Evolutionary conservation across 139 green algal species (phyloP), one percentile per base, ranked within the genome.

Genomic region (Mychonastes homosphaera): DNA sequence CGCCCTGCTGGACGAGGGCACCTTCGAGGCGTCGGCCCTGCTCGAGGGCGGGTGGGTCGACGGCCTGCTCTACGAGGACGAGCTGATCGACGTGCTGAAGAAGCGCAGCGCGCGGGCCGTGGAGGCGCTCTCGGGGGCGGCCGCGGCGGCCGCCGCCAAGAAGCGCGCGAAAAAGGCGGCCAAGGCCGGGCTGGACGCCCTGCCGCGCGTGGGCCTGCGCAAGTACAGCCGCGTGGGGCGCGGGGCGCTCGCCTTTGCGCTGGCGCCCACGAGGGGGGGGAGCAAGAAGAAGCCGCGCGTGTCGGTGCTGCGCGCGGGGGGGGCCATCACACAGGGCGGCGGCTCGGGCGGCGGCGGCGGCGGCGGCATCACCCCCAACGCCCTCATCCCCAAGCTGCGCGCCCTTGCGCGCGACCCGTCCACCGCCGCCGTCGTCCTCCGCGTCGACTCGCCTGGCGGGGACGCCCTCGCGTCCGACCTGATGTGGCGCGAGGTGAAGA

Each of bases 381-480:
- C 9, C n/a, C 54, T 82, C 41, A 76, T 82, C 33, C 70, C 70
- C 18, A 65, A 69, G 60, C 70, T 82, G 30, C 63, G 71, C 1
- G 67, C 70, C 1, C 64, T 82, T 35, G 75, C 75, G 19, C 69
- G 70, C 63, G 60, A 72, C 54, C 74, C 70, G 63, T 36, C 45
- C 19, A 57, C 73, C 23, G 71, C 65, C 19, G 71, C 79, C 2
- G 76, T 96, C 18, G 82, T 96, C 35, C 73, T 98, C 46, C 71
- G 91, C 5, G 75, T 98, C 9, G 89, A 98, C 78, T 81, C 53
- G 30, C 84, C 84, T 8, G 84, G 88, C 28, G 90, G 91, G 7
- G 89, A 97, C 58, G 91, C 91, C 1, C 64, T 98, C 28, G 87
- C 91, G 23, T 84, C 72, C 4, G 91, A 98, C 65, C 71, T 98